phyloP scores from a whole-genome alignment of 1,284 basidiomycete genomes.

The Boletus holoroseus region DNA sequence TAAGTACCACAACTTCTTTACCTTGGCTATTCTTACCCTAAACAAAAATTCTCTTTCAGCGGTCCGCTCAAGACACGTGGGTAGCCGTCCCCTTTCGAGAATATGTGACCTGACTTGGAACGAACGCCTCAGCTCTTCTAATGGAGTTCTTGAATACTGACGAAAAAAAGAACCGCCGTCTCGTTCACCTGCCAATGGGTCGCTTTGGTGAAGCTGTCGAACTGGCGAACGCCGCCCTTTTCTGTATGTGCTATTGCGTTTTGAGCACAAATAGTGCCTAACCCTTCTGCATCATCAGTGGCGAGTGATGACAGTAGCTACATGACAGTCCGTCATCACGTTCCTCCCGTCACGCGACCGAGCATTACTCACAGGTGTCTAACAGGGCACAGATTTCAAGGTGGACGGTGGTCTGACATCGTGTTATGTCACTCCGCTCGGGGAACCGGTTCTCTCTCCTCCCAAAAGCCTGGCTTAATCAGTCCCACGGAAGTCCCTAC shows the following conservation, averaged over 20 bases:
- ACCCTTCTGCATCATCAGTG: slow-evolving; percentile 41
- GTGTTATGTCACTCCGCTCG: slow-evolving; percentile 81
- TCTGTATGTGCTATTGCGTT: slow-evolving; percentile 54
- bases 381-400: slow-evolving; percentile 85
- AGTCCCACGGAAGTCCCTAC: not conserved
- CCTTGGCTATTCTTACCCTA: slow-evolving; percentile 5
- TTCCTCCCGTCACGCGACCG: not conserved
- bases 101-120: slow-evolving; percentile 1
- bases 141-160: slow-evolving; percentile 99
- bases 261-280: not conserved
- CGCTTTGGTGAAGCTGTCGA: slow-evolving; percentile 96
- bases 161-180: slow-evolving; percentile 87
- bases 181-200: slow-evolving; percentile 94
- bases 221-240: slow-evolving; percentile 85
- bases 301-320: slow-evolving; percentile 84
- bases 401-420: slow-evolving; percentile 89
- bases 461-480: slow-evolving; percentile 54
- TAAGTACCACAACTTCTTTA: slow-evolving; percentile 40
- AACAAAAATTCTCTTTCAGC: slow-evolving; percentile 38
- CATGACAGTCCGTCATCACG: slow-evolving; percentile 55
- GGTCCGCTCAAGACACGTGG: slow-evolving; percentile 88
- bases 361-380: slow-evolving; percentile 24
- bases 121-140: slow-evolving; percentile 59
- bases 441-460: slow-evolving; percentile 62
- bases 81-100: slow-evolving; percentile 21